A percentile compares a stretch with the other conserved stretches of the same genome.
These are phyloP conservation scores for Mrakia gelida DNA, from an alignment of 768 basidiomycete species.

Conservation along the genomic window DNA sequence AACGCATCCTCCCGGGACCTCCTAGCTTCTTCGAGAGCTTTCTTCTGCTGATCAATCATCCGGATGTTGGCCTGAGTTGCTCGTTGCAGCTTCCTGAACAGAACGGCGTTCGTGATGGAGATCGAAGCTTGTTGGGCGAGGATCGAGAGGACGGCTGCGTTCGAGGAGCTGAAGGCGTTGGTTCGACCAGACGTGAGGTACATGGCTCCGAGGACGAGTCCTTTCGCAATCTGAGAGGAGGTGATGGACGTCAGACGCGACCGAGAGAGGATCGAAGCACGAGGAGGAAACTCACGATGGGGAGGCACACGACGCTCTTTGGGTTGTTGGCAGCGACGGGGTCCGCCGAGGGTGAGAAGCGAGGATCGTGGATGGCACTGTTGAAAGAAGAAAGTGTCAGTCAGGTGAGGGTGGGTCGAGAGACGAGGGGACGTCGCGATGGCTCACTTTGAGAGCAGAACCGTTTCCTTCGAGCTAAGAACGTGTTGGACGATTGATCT, in stretches of 20 bases:
- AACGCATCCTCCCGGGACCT: slow-evolving; percentile 59
- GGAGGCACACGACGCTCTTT: slow-evolving; percentile 22
- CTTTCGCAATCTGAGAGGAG: background rate
- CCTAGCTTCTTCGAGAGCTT: slow-evolving; percentile 65
- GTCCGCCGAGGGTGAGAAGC: background rate
- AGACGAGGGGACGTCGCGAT: background rate
- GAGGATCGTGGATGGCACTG: background rate
- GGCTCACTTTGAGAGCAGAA: slow-evolving; percentile 19
- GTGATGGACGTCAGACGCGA: too few relatives aligned
- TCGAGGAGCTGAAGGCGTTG: slow-evolving; percentile 57
- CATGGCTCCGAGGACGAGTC: slow-evolving; percentile 19
- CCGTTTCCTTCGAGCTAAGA: slow-evolving; percentile 21
- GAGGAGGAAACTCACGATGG: background rate
- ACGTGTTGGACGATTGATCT: slow-evolving; percentile 11
- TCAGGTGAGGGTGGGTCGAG: too few relatives aligned
- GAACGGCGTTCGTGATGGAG: slow-evolving; percentile 67
- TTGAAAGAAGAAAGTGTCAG: background rate
- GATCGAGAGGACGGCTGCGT: slow-evolving; percentile 50
- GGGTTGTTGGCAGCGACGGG: background rate
- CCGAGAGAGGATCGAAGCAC: too few relatives aligned
- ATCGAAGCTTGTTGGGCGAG: slow-evolving; percentile 44
- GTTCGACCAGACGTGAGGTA: slow-evolving; percentile 9
- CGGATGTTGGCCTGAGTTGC: slow-evolving; percentile 69
- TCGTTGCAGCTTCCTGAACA: slow-evolving; percentile 63
- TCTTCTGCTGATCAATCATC: slow-evolving; percentile 68